phyloP scores from a whole-genome alignment of 805 yeast genomes.

The Kuraishia ogatae region DNA sequence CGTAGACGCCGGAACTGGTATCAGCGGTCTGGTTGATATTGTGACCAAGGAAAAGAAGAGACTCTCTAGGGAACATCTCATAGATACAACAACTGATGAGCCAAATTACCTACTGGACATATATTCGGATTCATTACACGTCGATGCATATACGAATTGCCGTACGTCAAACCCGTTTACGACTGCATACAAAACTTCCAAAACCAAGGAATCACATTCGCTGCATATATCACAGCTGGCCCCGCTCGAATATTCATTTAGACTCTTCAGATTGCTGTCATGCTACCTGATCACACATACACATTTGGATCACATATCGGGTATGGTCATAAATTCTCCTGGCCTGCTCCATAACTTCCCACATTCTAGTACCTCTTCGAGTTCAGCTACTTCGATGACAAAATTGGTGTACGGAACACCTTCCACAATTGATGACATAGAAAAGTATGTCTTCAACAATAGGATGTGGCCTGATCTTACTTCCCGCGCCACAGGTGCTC shows the following conservation, averaged over 20 bases:
- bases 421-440: conserved; percentile 43
- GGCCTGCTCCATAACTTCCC: conserved; percentile 21
- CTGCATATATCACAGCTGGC: conserved; percentile 5
- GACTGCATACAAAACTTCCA: neutral
- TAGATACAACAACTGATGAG: neutral
- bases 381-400: conserved; percentile 5
- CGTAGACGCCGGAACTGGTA: conserved; percentile 77
- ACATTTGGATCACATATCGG: conserved; percentile 74
- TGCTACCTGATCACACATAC: conserved; percentile 65
- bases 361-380: conserved; percentile 9
- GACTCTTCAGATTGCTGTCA: conserved; percentile 27
- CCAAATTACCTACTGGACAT: conserved; percentile 12
- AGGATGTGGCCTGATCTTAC: conserved; percentile 72
- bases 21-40: conserved; percentile 43
- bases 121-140: conserved; percentile 23
- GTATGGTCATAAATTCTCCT: conserved; percentile 66
- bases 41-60: conserved; percentile 2
- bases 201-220: neutral
- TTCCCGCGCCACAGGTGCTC: conserved; percentile 12
- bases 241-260: conserved; percentile 21
- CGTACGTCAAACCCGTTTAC: conserved; percentile 19
- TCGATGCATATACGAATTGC: conserved; percentile 18
- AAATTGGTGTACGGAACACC: conserved; percentile 46
- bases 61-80: neutral
- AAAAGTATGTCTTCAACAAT: conserved; percentile 60